Conservation (phyloP, 768 basidiomycete species). For the Trametes sanguinea region DNA sequence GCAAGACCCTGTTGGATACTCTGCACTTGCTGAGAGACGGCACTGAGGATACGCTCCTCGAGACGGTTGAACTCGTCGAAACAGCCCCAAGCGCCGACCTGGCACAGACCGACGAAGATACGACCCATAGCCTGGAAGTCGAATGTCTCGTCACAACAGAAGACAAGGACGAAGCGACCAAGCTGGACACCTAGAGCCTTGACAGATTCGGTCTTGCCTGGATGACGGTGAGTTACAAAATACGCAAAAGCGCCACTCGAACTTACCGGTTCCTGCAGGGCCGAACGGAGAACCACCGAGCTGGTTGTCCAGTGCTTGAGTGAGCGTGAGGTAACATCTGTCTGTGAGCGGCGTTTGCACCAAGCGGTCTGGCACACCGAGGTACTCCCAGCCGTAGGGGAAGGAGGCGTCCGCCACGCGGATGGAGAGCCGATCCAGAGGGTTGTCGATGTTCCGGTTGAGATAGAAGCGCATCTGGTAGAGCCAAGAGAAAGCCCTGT, state of each 20-base stretch:
- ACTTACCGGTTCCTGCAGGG: conserved; percentile 90
- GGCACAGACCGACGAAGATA: conserved; percentile 97
- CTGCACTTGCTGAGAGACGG: conserved; percentile 98
- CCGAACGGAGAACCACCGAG: conserved; percentile 98
- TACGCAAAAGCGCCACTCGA: background rate
- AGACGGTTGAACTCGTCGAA: conserved; percentile 98
- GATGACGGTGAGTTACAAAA: conserved; percentile 4
- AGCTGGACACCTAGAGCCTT: conserved; percentile 98
- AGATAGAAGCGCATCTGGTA: conserved; percentile 99
- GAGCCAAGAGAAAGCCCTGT: conserved; percentile 86
- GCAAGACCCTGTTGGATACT: conserved; percentile 95
- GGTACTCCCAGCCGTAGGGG: conserved; percentile 98
- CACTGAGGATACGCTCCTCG: conserved; percentile 96
- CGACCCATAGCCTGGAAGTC: conserved; percentile 99
- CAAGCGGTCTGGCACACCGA: conserved; percentile 94
- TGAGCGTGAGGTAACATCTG: conserved; percentile 93
- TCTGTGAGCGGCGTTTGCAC: conserved; percentile 99
- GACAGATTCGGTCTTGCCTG: conserved; percentile 98
- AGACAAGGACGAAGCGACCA: conserved; percentile 99
- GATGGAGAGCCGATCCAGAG: conserved; percentile 79
- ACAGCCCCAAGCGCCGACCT: conserved; percentile 99
- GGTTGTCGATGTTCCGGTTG: conserved; percentile 66
- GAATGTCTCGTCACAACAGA: conserved; percentile 99
- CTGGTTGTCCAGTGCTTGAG: conserved; percentile 92
- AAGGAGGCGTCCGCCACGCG: conserved; percentile 89